Base-by-base conservation (phyloP, 192 early-diverging fungal genomes). In the Diversispora epigaea region DNA sequence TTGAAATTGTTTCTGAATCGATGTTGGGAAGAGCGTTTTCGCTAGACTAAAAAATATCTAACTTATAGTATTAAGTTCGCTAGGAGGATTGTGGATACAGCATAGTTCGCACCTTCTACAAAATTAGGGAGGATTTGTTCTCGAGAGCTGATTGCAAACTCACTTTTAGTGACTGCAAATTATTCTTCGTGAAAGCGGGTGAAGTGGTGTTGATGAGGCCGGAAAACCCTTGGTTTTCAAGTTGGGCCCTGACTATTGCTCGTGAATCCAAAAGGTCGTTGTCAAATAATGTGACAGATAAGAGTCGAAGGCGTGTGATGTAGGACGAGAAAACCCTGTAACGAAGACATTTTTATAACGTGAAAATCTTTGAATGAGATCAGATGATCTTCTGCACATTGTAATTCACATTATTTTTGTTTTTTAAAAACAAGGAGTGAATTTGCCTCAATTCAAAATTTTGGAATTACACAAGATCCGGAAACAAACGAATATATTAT, bases 21-120 rank as follows among this genome's bases (percentile, higher is more conserved):
- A 69, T 39, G 49, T 69, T n/a, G n/a, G 68, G n/a, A 69, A 69
- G 68, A 69, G 1, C 32, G 25, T 54, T 69, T 69, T 69, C 68
- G 49, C 68, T 52, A 69, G 25, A 52, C 68, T 70, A 25, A 55
- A 70, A 15, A 70, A 70, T 70, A 55, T 54, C 52, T 70, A 70
- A 70, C 50, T 70, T 70, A 70, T 70, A 39, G 54, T 19, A 10
- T 39, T 55, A 54, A 55, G 19, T 17, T 65, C 44, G 11, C 0
- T 22, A 39, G 25, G 39, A 69, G 54, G 17, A 40, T 39, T 15
- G 25, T 17, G 50, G 50, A 22, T 54, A 55, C 19, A 55, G 39
- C 11, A 55, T 70, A 70, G 22, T 55, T 70, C 4, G 49, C 54
- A 70, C 68, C 49, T 70, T 70, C 10, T 55, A 70, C 40, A 22